phyloP scores from a whole-genome alignment of 2,329 filamentous ascomycete genomes.

The Aspergillus pseudoterreus region DNA sequence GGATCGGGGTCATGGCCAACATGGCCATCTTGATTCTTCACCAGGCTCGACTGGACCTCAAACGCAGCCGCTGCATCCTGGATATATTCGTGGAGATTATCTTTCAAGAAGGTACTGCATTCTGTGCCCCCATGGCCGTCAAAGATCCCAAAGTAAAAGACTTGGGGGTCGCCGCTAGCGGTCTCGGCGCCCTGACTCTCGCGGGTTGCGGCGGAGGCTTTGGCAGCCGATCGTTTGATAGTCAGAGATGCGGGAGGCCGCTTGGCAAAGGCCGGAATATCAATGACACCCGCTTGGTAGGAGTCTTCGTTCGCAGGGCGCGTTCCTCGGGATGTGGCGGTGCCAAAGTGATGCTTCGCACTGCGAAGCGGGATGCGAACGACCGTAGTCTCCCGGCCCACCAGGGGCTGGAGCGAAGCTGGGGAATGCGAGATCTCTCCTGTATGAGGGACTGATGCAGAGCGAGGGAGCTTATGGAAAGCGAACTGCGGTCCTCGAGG shows the following conservation, averaged over 20 bases:
- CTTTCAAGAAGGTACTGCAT: slow-evolving; percentile 80
- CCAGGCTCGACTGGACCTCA: slow-evolving; percentile 71
- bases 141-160: slow-evolving; percentile 97
- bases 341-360: slow-evolving; percentile 95
- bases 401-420: slow-evolving; percentile 56
- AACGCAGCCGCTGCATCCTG: slow-evolving; percentile 76
- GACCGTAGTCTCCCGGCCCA: slow-evolving; percentile 79
- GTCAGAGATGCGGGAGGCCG: slow-evolving; percentile 66
- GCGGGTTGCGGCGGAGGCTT: slow-evolving; percentile 27
- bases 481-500: slow-evolving; percentile 60
- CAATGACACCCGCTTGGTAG: slow-evolving; percentile 89
- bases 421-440: slow-evolving; percentile 49
- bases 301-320: slow-evolving; percentile 90
- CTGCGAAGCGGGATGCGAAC: slow-evolving; percentile 90
- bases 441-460: slow-evolving; percentile 76
- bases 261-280: slow-evolving; percentile 88
- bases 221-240: slow-evolving; percentile 25
- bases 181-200: slow-evolving; percentile 67
- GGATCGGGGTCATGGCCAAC: slow-evolving; percentile 12
- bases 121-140: slow-evolving; percentile 91
- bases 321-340: slow-evolving; percentile 71
- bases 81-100: slow-evolving; percentile 83
- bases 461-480: slow-evolving; percentile 81
- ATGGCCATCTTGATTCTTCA: slow-evolving; percentile 30
- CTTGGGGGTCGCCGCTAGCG: slow-evolving; percentile 82